Conservation (phyloP, 1,284 basidiomycete species). For the Boletus smithii region DNA sequence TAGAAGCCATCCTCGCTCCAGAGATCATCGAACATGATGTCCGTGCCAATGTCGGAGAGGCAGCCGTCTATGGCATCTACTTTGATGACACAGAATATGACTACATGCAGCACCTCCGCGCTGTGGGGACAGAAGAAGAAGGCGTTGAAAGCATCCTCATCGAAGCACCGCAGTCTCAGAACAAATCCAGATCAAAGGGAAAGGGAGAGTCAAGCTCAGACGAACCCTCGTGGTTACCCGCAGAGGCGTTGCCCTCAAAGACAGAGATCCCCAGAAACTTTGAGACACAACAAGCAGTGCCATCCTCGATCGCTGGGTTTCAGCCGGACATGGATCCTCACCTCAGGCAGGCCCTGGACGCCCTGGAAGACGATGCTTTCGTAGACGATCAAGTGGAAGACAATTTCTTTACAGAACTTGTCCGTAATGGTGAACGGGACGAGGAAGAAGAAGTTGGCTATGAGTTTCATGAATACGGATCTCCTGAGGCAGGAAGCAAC, state of each 20-base stretch:
- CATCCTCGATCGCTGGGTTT: constrained; percentile 82
- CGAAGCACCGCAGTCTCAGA: constrained; percentile 54
- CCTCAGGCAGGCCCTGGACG: constrained; percentile 89
- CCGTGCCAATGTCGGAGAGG: constrained; percentile 73
- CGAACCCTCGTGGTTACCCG: constrained; percentile 45
- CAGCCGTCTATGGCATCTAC: constrained; percentile 87
- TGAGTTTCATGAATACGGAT: constrained; percentile 68
- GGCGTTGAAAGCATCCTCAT: constrained; percentile 76
- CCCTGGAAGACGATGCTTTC: constrained; percentile 94
- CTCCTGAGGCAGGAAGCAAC: constrained; percentile 24
- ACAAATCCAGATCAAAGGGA: constrained; percentile 38
- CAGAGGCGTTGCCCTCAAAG: constrained; percentile 70
- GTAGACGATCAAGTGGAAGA: constrained; percentile 74
- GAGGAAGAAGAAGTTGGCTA: constrained; percentile 56
- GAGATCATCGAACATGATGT: constrained; percentile 54
- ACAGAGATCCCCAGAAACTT: constrained; percentile 74
- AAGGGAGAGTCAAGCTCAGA: constrained; percentile 28
- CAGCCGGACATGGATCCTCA: constrained; percentile 98
- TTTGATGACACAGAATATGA: constrained; percentile 98
- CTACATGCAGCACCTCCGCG: constrained; percentile 95
- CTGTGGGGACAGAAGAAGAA: constrained; percentile 70
- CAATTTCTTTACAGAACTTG: constrained; percentile 71
- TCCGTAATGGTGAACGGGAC: constrained; percentile 69
- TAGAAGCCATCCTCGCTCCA: constrained; percentile 60
- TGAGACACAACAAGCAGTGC: constrained; percentile 72